Conservation (phyloP, 129 eudicot genomes). For the Arctium minus region DNA sequence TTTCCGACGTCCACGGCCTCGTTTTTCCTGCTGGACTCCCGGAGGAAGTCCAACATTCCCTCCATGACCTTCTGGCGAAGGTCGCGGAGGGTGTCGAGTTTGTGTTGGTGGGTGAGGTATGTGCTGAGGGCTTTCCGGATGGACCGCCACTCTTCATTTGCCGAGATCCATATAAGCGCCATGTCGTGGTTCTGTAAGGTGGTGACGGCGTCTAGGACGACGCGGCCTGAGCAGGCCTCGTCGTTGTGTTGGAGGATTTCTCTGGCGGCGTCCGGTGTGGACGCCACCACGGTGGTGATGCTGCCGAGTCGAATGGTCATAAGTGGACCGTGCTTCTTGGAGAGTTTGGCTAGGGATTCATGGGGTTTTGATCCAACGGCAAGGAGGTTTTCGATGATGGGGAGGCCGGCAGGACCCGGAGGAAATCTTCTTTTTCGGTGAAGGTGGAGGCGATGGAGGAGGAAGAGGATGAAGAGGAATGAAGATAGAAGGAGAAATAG, state of each 20-base stretch:
- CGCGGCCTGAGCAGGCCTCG: conserved; percentile 29
- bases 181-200: conserved; percentile 11
- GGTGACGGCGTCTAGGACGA: conserved; percentile 22
- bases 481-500: not conserved
- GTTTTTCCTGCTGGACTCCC: not conserved
- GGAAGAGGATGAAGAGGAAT: not conserved
- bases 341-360: conserved; percentile 6
- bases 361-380: not conserved
- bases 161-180: conserved; percentile 32
- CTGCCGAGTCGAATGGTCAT: conserved; percentile 19
- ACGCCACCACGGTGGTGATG: conserved; percentile 27
- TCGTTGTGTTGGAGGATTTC: conserved; percentile 39
- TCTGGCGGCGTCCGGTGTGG: conserved; percentile 34
- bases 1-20: conserved; percentile 25
- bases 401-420: conserved; percentile 13
- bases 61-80: conserved; percentile 17
- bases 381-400: conserved; percentile 24
- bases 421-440: not conserved
- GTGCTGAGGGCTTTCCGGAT: conserved; percentile 17
- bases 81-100: conserved; percentile 17
- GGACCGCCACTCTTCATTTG: conserved; percentile 32
- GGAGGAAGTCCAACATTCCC: conserved; percentile 15
- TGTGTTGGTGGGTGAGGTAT: conserved; percentile 19
- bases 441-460: not conserved
- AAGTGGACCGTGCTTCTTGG: not conserved